Percentiles rank a stretch among this genome's conserved stretches.
Conservation (phyloP, 257 asterid genomes). For the Penstemon newberryi region DNA sequence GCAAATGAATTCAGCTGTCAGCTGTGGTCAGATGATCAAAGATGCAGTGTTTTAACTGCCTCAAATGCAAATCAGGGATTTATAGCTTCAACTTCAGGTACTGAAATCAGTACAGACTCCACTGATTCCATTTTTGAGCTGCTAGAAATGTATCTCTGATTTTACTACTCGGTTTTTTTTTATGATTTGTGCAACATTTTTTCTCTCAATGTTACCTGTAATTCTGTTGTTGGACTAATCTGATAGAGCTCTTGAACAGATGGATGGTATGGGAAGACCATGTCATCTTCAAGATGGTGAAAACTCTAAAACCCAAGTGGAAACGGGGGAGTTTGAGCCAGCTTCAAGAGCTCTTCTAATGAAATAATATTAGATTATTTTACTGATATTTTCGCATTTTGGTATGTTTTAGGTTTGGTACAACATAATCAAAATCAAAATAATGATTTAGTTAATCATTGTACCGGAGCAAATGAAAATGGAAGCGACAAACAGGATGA, state of each 20-base stretch:
- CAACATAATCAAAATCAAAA: conserved; percentile 33
- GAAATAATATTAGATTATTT: conserved; percentile 28
- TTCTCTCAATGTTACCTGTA: conserved; percentile 19
- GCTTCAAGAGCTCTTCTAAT: conserved; percentile 71
- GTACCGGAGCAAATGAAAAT: conserved; percentile 52
- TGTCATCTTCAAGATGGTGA: conserved; percentile 60
- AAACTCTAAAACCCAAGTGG: conserved; percentile 89
- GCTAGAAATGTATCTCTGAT: conserved; percentile 30
- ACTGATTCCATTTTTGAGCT: conserved; percentile 37
- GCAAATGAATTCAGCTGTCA: conserved; percentile 40
- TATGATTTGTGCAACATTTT: conserved; percentile 21
- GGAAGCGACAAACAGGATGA: conserved; percentile 41
- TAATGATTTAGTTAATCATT: conserved; percentile 39
- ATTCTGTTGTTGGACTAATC: conserved; percentile 36
- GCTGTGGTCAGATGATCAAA: conserved; percentile 52
- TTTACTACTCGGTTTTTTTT: neutral
- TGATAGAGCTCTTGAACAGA: conserved; percentile 78
- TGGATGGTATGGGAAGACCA: conserved; percentile 71
- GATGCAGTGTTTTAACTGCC: conserved; percentile 36
- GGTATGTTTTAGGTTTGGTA: conserved; percentile 72
- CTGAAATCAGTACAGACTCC: conserved; percentile 34
- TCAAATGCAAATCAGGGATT: conserved; percentile 42
- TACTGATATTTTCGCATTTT: conserved; percentile 57
- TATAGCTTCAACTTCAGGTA: conserved; percentile 68
- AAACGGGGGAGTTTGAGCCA: conserved; percentile 92